A percentile compares a stretch with the other conserved stretches of the same genome.
phyloP scores from a whole-genome alignment of 164 flowering plant genomes.

The Litsea cubeba region DNA sequence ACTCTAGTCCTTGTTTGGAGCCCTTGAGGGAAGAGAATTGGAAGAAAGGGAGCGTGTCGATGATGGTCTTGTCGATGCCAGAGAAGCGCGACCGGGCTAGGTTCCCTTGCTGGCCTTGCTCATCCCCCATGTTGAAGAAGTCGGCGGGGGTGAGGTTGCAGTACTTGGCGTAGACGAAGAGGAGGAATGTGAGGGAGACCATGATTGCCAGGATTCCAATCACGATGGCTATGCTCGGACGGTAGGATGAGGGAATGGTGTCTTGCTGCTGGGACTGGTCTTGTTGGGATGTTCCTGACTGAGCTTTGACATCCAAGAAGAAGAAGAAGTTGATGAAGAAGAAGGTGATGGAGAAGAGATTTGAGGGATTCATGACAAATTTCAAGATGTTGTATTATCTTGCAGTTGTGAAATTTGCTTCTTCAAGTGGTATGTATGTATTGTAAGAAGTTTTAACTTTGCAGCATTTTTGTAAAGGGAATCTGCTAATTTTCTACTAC shows the following conservation, averaged over 20 bases:
- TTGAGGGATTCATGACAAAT: background rate
- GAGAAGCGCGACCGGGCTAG: constrained; percentile 43
- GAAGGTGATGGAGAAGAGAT: background rate
- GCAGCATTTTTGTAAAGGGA: no score
- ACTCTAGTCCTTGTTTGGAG: constrained; percentile 72
- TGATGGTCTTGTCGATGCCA: constrained; percentile 63
- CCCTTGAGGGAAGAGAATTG: constrained; percentile 76
- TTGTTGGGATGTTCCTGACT: background rate
- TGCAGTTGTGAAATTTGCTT: no score
- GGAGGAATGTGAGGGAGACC: constrained; percentile 50
- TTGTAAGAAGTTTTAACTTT: no score
- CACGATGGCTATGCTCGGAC: constrained; percentile 70
- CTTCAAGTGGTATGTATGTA: no score
- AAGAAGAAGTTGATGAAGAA: background rate
- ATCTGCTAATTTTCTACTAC: no score
- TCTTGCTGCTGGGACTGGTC: background rate
- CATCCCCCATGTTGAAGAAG: background rate
- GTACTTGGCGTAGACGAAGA: constrained; percentile 58
- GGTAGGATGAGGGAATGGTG: constrained; percentile 17
- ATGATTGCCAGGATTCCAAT: constrained; percentile 53
- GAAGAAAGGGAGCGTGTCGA: constrained; percentile 89
- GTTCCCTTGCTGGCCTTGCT: constrained; percentile 1
- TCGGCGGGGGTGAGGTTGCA: constrained; percentile 33
- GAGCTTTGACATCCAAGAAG: background rate
- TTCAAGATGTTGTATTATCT: no score